phyloP scores from a whole-genome alignment of 257 asterid species.

The Solanum pennellii region DNA sequence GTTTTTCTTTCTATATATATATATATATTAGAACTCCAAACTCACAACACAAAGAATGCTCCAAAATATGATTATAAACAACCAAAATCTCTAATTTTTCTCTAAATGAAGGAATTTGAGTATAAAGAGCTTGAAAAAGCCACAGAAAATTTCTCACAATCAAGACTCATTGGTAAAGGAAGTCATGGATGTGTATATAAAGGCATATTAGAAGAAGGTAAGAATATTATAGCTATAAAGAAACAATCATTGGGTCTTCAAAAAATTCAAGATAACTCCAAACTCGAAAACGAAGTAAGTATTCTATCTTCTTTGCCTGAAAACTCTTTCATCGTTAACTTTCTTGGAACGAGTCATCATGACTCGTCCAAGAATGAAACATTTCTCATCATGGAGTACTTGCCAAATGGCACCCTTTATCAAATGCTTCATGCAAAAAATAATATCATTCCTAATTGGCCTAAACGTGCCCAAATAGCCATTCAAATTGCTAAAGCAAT shows the following conservation, averaged over 20 bases:
- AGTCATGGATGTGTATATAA: slow-evolving; percentile 66
- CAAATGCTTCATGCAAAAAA: slow-evolving; percentile 28
- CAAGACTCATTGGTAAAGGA: slow-evolving; percentile 58
- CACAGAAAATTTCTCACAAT: slow-evolving; percentile 39
- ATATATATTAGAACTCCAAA: not conserved
- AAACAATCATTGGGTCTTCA: slow-evolving; percentile 47
- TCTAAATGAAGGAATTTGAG: slow-evolving; percentile 22
- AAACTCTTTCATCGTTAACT: slow-evolving; percentile 19
- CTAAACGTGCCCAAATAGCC: slow-evolving; percentile 30
- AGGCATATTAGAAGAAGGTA: slow-evolving; percentile 31
- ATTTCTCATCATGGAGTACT: slow-evolving; percentile 37
- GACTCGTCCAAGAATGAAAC: slow-evolving; percentile 9
- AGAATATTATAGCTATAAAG: slow-evolving; percentile 43
- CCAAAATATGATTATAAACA: not conserved
- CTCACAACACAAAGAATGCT: not conserved
- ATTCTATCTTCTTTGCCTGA: slow-evolving; percentile 29
- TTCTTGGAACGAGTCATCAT: slow-evolving; percentile 32
- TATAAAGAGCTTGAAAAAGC: slow-evolving; percentile 39
- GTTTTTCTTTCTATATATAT: not conserved
- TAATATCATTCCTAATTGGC: slow-evolving; percentile 29
- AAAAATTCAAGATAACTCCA: slow-evolving; percentile 44
- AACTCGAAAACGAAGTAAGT: slow-evolving; percentile 43
- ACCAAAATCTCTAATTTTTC: not conserved
- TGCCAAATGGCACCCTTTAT: slow-evolving; percentile 64
- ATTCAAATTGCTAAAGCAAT: slow-evolving; percentile 36